Evolutionary conservation across 2,329 filamentous ascomycete genomes (phyloP), one percentile per base, ranked within the genome.

Genomic region (Dactylonectria estremocensis): DNA sequence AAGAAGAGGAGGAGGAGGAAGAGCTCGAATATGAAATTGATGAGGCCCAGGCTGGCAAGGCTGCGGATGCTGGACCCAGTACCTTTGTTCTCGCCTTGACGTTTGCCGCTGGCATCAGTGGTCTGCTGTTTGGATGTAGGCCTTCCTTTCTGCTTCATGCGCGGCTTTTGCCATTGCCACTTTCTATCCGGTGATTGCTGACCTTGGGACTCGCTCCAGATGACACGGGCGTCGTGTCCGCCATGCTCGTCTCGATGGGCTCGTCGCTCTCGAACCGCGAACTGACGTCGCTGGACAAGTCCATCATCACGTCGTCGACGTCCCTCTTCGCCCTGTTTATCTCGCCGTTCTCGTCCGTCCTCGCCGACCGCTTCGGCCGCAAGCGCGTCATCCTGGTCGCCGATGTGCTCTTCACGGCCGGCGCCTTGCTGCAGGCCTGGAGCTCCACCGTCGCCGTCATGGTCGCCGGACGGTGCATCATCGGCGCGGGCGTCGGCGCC

Each of bases 401-500:
- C 24, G 91, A 92, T 72, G 70, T 88, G 0, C 87, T 95, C 13
- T 95, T 95, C 78, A 81, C 92, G 3, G 70, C 86, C 3, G 93
- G 93, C 13, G 92, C 93, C 1, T 72, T 91, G 3, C 76, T 90
- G 40, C 93, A 95, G 79, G 90, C 91, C 1, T 74, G 82, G 52
- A 87, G 89, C 66, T 79, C 74, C 2, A 88, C 85, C 0, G 91
- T 95, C 1, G 73, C 80, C 13, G 77, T 79, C 11, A 94, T 95
- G 92, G 88, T 94, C 0, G 71, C 84, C 0, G 93, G 93, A 0
- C 84, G 93, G 5, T 87, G 88, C 33, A 83, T 95, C 1, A 91
- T 95, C 2, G 93, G 93, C 31, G 84, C 90, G 1, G 93, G 90
- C 0, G 91, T 95, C 1, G 93, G 93, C 16, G 90, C 90, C 2